Evolutionary conservation across 495 filamentous ascomycete species (phyloP), one percentile per base, ranked within the genome.

Genomic region (Parachaetomium inaequale): DNA sequence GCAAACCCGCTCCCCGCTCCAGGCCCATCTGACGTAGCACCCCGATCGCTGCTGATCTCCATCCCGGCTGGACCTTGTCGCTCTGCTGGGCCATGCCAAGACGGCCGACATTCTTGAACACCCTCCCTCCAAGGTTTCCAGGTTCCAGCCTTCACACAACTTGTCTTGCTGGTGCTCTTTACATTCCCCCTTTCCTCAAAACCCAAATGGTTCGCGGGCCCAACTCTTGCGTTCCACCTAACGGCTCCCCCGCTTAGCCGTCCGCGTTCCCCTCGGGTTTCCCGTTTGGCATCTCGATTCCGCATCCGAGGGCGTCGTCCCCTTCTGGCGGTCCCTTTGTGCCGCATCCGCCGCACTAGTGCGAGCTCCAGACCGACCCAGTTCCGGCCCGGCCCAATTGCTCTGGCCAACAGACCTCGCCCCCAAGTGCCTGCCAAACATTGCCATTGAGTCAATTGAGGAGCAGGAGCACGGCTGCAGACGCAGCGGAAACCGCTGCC

Each of bases 361-460:
- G n/a, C n/a, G 59, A 62, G 43, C 29, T 49, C 31, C 29, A 46
- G 42, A 21, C 34, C 53, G 42, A 21, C 34, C 53, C 49, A 53
- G 31, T 17, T 53, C 29, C 29, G 31, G 31, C 50, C 23, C 45
- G 8, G 7, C 17, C 14, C 43, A 23, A 55, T 46, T 29, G 29
- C 52, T 36, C 26, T 26, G 3, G 6, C 40, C 51, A 56, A 60
- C 55, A 26, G 23, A 55, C 29, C 32, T n/a, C 29, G 15, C 28
- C 36, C 25, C 31, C n/a, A n/a, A 34, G 21, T 47, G 4, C 2
- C 14, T 7, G 21, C 12, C 26, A 12, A 32, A 49, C 52, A n/a
- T 42, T 47, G 40, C 29, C 47, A 59, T 38, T 45, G 58, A 58
- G 31, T 61, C 69, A 69, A 72, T 72, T 66, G 66, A 51, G 36